Percentiles rank a stretch among this genome's conserved stretches.
Conservation (phyloP, 805 yeast species). For the Pichia occidentalis region DNA sequence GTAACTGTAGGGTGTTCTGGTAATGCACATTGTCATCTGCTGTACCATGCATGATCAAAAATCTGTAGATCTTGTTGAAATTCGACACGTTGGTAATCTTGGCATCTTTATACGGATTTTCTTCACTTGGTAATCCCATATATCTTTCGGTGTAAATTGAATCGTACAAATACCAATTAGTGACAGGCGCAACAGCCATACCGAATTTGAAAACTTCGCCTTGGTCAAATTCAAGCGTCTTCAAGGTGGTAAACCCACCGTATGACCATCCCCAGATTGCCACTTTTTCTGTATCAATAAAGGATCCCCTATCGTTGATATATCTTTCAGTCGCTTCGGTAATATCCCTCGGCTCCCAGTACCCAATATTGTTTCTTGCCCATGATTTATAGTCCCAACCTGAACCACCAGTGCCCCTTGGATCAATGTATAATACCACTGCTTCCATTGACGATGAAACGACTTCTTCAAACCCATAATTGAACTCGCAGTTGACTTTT, state of each 20-base stretch:
- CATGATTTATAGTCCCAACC: constrained; percentile 61
- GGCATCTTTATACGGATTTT: constrained; percentile 47
- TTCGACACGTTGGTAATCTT: constrained; percentile 34
- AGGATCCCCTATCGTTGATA: constrained; percentile 36
- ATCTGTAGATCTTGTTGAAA: constrained; percentile 46
- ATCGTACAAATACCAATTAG: constrained; percentile 70
- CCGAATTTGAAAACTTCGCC: constrained; percentile 65
- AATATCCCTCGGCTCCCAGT: constrained; percentile 73
- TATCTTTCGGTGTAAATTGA: constrained; percentile 77
- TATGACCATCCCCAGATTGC: constrained; percentile 89
- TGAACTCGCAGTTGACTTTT: constrained; percentile 41
- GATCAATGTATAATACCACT: constrained; percentile 62
- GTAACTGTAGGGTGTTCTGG: constrained; percentile 56
- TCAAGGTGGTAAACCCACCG: constrained; percentile 73
- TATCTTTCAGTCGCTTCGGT: constrained; percentile 44
- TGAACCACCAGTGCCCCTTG: constrained; percentile 77
- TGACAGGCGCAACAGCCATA: constrained; percentile 81
- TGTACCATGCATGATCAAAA: constrained; percentile 72
- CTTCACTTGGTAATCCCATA: constrained; percentile 50
- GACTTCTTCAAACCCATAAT: constrained; percentile 51
- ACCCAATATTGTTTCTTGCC: constrained; percentile 54
- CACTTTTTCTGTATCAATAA: constrained; percentile 46
- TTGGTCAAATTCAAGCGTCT: constrained; percentile 62
- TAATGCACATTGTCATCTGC: constrained; percentile 82
- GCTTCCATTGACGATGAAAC: constrained; percentile 52